Evolutionary conservation across 2,329 filamentous ascomycete species (phyloP).

Genomic region (Westerdykella ornata): DNA sequence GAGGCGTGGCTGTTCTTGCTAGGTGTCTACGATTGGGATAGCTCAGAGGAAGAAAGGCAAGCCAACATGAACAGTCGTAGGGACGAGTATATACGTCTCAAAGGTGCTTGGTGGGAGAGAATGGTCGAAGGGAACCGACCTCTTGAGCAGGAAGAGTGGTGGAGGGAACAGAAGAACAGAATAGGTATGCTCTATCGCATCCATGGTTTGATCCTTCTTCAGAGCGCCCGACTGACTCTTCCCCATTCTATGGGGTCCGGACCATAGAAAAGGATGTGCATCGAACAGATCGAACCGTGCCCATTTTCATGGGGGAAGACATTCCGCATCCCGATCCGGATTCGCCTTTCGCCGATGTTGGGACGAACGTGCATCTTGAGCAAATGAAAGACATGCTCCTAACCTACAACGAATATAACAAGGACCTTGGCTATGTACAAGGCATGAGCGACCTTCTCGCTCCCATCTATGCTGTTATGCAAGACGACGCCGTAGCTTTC

Average conservation of each 20-base stretch:
- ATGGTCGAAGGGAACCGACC: conserved; percentile 76
- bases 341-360: conserved; percentile 84
- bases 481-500: conserved; percentile 94
- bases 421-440: conserved; percentile 91
- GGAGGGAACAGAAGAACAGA: conserved; percentile 85
- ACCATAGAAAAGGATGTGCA: conserved; percentile 93
- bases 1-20: conserved; percentile 95
- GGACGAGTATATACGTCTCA: conserved; percentile 90
- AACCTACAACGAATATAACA: conserved; percentile 98
- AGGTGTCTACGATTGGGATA: conserved; percentile 90
- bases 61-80: conserved; percentile 76
- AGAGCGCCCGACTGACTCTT: conserved; percentile 37
- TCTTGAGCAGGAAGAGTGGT: conserved; percentile 83
- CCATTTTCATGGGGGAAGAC: conserved; percentile 94
- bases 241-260: conserved; percentile 50
- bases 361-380: conserved; percentile 95
- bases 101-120: conserved; percentile 93
- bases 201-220: neutral
- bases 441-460: conserved; percentile 97
- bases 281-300: conserved; percentile 86
- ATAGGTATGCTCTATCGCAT: conserved; percentile 62
- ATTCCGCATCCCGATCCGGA: conserved; percentile 94
- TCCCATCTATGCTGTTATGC: conserved; percentile 92
- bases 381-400: conserved; percentile 99
- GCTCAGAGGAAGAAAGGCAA: conserved; percentile 74